A percentile compares a stretch with the other conserved stretches of the same genome.
phyloP scores from a whole-genome alignment of 306 rosid species.

The Ormosia emarginata region DNA sequence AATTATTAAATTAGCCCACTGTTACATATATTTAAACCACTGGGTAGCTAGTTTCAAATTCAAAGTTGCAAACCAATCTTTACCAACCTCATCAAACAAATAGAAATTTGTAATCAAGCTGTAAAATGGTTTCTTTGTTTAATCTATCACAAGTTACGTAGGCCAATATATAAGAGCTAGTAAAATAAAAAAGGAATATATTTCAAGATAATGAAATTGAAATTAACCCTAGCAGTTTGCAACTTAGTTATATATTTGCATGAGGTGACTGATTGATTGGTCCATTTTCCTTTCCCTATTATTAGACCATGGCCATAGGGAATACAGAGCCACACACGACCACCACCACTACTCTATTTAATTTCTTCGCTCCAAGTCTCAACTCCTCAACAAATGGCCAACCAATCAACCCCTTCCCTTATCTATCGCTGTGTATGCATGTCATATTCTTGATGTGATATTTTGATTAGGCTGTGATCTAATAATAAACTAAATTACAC shows the following conservation, averaged over 20 bases:
- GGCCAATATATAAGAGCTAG: background rate
- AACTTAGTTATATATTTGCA: background rate
- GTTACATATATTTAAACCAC: background rate
- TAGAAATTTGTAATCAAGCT: background rate
- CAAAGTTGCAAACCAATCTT: constrained; percentile 29
- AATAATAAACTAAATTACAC: no score
- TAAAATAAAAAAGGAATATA: background rate
- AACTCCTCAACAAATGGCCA: constrained; percentile 11
- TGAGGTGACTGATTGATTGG: constrained; percentile 36
- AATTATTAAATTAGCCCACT: background rate
- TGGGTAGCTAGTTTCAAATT: constrained; percentile 16
- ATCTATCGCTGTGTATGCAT: background rate
- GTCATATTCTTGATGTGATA: background rate
- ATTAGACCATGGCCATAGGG: background rate
- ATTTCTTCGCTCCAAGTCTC: constrained; percentile 1
- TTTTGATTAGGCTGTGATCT: no score
- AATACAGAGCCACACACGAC: constrained; percentile 7
- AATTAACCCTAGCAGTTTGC: background rate
- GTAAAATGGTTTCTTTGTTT: background rate
- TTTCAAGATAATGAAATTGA: background rate
- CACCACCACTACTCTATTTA: background rate
- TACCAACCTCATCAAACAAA: constrained; percentile 28
- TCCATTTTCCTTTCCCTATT: constrained; percentile 6
- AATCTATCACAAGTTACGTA: background rate
- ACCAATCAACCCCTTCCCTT: background rate